phyloP scores from a whole-genome alignment of 192 early-diverging fungal species.

The Coemansia sp. region DNA sequence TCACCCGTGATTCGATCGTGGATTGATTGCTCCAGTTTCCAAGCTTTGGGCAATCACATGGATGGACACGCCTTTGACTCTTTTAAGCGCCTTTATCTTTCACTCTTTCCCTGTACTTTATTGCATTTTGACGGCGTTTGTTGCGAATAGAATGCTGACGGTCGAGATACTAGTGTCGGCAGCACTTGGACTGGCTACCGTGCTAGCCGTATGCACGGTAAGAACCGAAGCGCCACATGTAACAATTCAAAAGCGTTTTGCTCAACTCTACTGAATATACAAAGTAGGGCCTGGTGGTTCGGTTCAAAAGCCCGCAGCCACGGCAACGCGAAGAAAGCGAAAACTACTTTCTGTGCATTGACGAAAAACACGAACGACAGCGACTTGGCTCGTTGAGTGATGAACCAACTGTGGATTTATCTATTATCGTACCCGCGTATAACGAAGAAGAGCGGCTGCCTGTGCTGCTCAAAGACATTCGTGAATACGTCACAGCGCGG shows the following conservation, averaged over 20 bases:
- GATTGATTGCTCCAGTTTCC: too few relatives aligned
- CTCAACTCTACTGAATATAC: too few relatives aligned
- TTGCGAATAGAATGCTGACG: neutral
- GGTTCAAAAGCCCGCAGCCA: constrained; percentile 43
- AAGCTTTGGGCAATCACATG: too few relatives aligned
- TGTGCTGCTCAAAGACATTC: constrained; percentile 78
- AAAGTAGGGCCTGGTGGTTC: constrained; percentile 28
- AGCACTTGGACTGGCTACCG: constrained; percentile 10
- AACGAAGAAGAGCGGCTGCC: constrained; percentile 85
- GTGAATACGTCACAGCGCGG: constrained; percentile 60
- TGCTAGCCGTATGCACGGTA: constrained; percentile 20
- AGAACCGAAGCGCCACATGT: neutral
- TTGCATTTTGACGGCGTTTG: too few relatives aligned
- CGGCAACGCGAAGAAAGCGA: constrained; percentile 49
- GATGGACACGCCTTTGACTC: too few relatives aligned
- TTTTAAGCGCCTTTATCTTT: too few relatives aligned
- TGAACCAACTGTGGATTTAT: constrained; percentile 56
- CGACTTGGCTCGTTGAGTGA: constrained; percentile 26
- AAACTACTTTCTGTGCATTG: constrained; percentile 44
- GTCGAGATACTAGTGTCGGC: constrained; percentile 10
- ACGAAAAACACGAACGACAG: constrained; percentile 32
- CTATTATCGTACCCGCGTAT: constrained; percentile 87
- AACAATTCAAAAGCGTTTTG: too few relatives aligned
- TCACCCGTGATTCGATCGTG: too few relatives aligned
- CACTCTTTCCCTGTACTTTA: too few relatives aligned